Evolutionary conservation across 768 basidiomycete species (phyloP), one percentile per base, ranked within the genome.

Genomic region (Mycena maculata): DNA sequence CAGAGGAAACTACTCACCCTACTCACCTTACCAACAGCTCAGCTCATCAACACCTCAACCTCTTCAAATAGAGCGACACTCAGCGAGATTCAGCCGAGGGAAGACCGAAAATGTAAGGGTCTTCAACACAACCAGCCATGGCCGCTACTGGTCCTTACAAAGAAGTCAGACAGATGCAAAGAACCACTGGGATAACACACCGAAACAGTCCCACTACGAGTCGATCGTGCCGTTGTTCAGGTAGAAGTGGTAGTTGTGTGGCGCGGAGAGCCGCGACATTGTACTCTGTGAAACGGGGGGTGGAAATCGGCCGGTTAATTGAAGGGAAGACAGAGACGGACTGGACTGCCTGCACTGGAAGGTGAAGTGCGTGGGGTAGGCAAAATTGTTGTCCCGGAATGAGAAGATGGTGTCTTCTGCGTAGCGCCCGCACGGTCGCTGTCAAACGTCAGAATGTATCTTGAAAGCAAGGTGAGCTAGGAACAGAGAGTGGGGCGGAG

Each of bases 371-470:
- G 33, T 42, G 11, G 53, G 61, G 33, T 22, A 23, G 6, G 52
- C 65, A 41, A 67, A 67, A 27, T 45, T 48, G 52, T 55, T 71
- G 65, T 67, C 54, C 9, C 69, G 65, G 58, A 71, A 71, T 1
- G 69, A 67, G 33, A 71, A 38, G 16, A 61, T 28, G 11, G 69
- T 65, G 47, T 71, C 65, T 9, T 60, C 62, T 0, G 69, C n/a
- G 62, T 71, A 71, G n/a, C 65, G 65, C 12, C 3, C 6, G 20
- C 47, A 41, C 69, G 69, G 48, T 67, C 54, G 38, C 18, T 7
- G 44, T 71, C 69, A 33, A 71, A 71, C 6, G 53, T 61, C 7
- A 44, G 45, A 16, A 71, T 64, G 22, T 65, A 71, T 12, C 69
- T 70, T 15, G 2, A 1, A n/a, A n/a, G n/a, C 30, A 8, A 25